phyloP scores from a whole-genome alignment of 2,329 filamentous ascomycete genomes.

The Paradendryphiella salina region DNA sequence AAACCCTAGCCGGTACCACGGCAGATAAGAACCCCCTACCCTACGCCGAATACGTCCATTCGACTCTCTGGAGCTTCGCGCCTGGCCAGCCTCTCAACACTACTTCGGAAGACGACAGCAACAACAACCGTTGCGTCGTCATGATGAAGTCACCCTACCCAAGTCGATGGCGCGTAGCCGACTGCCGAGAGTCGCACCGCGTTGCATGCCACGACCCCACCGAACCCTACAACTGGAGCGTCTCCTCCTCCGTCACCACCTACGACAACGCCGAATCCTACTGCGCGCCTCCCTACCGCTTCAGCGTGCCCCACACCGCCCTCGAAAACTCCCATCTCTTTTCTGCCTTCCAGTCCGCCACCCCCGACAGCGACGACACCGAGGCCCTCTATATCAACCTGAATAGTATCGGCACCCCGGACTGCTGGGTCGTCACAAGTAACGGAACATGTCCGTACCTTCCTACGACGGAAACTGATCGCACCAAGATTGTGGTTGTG shows the following conservation, averaged over 20 bases:
- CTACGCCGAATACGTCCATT: slow-evolving; percentile 57
- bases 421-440: slow-evolving; percentile 63
- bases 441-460: slow-evolving; percentile 64
- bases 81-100: slow-evolving; percentile 58
- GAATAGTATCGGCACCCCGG: slow-evolving; percentile 59
- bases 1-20: slow-evolving; percentile 56
- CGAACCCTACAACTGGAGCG: slow-evolving; percentile 62
- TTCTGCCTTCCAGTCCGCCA: slow-evolving; percentile 27
- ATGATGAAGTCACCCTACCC: slow-evolving; percentile 51
- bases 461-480: slow-evolving; percentile 48
- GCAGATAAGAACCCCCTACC: slow-evolving; percentile 53
- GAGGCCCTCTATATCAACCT: slow-evolving; percentile 61
- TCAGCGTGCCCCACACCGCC: slow-evolving; percentile 62
- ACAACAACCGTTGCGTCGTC: slow-evolving; percentile 58
- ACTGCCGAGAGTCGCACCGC: slow-evolving; percentile 57
- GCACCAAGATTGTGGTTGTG: slow-evolving; percentile 58
- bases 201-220: slow-evolving; percentile 60
- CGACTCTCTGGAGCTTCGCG: slow-evolving; percentile 64
- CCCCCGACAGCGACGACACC: slow-evolving; percentile 6
- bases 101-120: slow-evolving; percentile 35
- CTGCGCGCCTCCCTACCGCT: slow-evolving; percentile 57
- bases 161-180: slow-evolving; percentile 62
- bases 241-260: slow-evolving; percentile 50
- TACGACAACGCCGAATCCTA: slow-evolving; percentile 51
- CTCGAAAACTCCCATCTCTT: slow-evolving; percentile 65